Conservation (phyloP, 306 rosid genomes). For the Glycine latifolia region DNA sequence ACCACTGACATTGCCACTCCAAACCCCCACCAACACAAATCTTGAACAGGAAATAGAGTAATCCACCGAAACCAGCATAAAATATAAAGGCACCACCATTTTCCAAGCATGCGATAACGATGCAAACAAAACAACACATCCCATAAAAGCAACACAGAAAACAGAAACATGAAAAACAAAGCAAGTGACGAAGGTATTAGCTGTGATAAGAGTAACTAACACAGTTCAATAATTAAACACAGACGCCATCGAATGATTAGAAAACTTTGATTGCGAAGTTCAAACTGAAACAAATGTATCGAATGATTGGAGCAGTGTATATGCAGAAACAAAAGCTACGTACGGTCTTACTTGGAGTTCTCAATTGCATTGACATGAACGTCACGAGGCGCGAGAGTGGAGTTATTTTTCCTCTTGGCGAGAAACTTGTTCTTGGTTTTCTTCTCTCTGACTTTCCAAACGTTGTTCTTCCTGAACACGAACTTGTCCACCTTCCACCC, state of each 20-base stretch:
- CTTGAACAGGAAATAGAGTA: slow-evolving; percentile 24
- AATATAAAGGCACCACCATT: slow-evolving; percentile 45
- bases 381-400: slow-evolving; percentile 17
- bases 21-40: slow-evolving; percentile 34
- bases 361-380: slow-evolving; percentile 29
- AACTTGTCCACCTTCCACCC: slow-evolving; percentile 83
- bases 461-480: slow-evolving; percentile 73
- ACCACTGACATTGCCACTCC: slow-evolving; percentile 16
- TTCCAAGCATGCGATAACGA: slow-evolving; percentile 57
- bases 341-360: slow-evolving; percentile 55
- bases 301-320: neutral
- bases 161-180: slow-evolving; percentile 20
- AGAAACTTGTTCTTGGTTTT: slow-evolving; percentile 60
- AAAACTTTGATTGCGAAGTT: slow-evolving; percentile 6
- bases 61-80: slow-evolving; percentile 50
- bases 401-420: slow-evolving; percentile 69
- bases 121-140: slow-evolving; percentile 25
- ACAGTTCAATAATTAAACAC: neutral
- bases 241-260: neutral
- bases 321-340: slow-evolving; percentile 1
- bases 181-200: neutral
- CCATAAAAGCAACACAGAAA: slow-evolving; percentile 30
- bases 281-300: neutral
- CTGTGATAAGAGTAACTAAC: slow-evolving; percentile 18
- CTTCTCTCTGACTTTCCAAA: slow-evolving; percentile 91